Conservation (phyloP, 2,329 filamentous ascomycete species). For the Fusarium torreyae region DNA sequence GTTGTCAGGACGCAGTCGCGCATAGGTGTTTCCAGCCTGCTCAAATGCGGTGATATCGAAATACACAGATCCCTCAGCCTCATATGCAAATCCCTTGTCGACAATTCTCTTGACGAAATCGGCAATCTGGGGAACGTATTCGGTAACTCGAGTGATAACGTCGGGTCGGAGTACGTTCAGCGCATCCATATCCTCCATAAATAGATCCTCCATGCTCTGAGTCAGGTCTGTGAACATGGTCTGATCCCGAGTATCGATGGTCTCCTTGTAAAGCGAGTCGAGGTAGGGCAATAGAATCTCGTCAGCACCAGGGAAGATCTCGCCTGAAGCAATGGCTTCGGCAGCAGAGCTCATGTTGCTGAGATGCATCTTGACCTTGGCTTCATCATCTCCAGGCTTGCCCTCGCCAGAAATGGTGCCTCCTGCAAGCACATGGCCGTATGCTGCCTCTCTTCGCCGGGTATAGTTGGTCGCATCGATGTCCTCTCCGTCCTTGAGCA, state of each 20-base stretch:
- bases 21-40: conserved; percentile 86
- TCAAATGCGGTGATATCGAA: conserved; percentile 94
- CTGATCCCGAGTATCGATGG: conserved; percentile 73
- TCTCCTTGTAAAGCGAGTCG: conserved; percentile 77
- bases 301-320: conserved; percentile 70
- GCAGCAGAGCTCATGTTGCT: conserved; percentile 71
- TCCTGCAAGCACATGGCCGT: conserved; percentile 69
- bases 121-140: conserved; percentile 90
- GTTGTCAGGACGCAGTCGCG: conserved; percentile 87
- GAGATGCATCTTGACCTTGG: conserved; percentile 92
- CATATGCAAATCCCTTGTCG: conserved; percentile 88
- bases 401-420: conserved; percentile 70
- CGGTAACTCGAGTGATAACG: conserved; percentile 89
- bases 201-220: conserved; percentile 87
- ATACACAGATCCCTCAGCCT: conserved; percentile 88
- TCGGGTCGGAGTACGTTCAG: conserved; percentile 89
- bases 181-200: conserved; percentile 88
- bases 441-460: conserved; percentile 65
- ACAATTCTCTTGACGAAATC: conserved; percentile 87
- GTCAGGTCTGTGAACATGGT: conserved; percentile 90
- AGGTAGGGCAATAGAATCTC: conserved; percentile 86
- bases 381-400: conserved; percentile 81
- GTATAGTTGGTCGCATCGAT: conserved; percentile 67
- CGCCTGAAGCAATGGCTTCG: conserved; percentile 62
- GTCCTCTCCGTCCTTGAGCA: conserved; percentile 60